Evolutionary conservation across 2,329 filamentous ascomycete species (phyloP), one percentile per base, ranked within the genome.

Genomic region (Fusarium tjaetaba): DNA sequence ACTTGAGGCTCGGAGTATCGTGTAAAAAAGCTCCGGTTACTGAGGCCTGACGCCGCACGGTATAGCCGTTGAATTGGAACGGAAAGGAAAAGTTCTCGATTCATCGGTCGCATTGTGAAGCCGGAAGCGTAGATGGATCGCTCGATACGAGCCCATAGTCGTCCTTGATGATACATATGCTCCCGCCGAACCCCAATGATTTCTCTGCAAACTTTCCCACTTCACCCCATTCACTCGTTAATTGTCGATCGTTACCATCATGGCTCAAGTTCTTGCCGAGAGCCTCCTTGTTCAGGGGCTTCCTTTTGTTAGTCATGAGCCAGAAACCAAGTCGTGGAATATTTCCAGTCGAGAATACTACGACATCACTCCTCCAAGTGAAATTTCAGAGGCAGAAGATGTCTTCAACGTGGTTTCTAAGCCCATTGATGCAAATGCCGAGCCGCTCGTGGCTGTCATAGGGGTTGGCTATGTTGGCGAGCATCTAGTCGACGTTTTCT

Each of bases 381-480:
- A 82, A 62, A 61, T 77, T 34, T 77, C 73, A 13, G 79, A 80
- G n/a, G 52, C 71, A 9, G 75, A 77, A 13, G 73, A 76, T 52
- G 72, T 49, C 20, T 72, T 73, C 49, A 51, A 15, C 55, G 51
- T 64, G 7, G 46, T 51, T 1, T 15, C 65, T 11, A 62, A 65
- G 24, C 42, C 70, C 30, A 71, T 76, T 48, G 62, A 73, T 38
- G 11, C 52, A 10, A 45, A 41, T 8, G 43, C 52, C 22, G 75
- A 81, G 8, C 81, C 84, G 13, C 65, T 84, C 10, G 82, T 88
- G 7, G 86, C 85, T 58, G 81, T 88, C 38, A 85, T 88, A 32
- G 87, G 87, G 7, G 85, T 88, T 22, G 87, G 87, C 45, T 88
- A 88, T 74, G 86, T 88, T 9, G 87, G 87, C 13, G 82, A 83